Percentiles rank a stretch among this genome's conserved stretches.
Evolutionary conservation across 371 early-diverging fungal species (phyloP).

Genomic region (Spiromyces aspiralis): DNA sequence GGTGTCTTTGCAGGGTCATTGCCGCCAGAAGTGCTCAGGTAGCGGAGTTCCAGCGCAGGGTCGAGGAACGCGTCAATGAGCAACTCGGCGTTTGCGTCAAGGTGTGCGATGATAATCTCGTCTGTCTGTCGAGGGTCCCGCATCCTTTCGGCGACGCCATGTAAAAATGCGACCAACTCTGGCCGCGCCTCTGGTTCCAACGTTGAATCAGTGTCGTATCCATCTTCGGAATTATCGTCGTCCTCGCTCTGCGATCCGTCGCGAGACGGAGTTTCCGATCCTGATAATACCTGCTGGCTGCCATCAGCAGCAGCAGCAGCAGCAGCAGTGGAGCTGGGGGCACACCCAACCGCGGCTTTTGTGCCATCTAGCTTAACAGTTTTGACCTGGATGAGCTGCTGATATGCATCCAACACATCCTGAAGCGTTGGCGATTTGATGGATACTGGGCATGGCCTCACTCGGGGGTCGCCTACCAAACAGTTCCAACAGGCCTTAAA

Average conservation of each 20-base stretch:
- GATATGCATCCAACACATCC: too few species aligned
- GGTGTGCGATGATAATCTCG: conserved; percentile 8
- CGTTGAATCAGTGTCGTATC: conserved; percentile 32
- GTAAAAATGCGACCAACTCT: conserved; percentile 18
- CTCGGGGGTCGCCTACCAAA: too few species aligned
- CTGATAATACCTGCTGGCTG: too few species aligned
- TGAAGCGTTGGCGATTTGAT: too few species aligned
- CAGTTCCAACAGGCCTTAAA: too few species aligned
- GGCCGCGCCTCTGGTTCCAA: conserved; percentile 23
- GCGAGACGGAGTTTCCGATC: too few species aligned
- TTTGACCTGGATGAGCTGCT: too few species aligned
- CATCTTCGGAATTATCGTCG: conserved; percentile 6
- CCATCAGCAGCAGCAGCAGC: not conserved
- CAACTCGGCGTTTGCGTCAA: conserved; percentile 8
- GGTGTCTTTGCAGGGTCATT: conserved; percentile 36
- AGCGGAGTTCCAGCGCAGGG: conserved; percentile 22
- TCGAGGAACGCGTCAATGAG: conserved; percentile 26
- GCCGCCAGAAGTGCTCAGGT: conserved; percentile 30
- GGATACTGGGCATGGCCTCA: too few species aligned
- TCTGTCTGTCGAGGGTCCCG: conserved; percentile 5
- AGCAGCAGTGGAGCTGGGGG: too few species aligned
- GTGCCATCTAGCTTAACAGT: too few species aligned
- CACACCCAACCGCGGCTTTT: too few species aligned
- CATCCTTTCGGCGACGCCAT: conserved; percentile 14
- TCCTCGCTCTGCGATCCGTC: too few species aligned